These are phyloP conservation scores for Dacryopinax spathularia DNA, from an alignment of 768 basidiomycete species.

Conservation along the genomic window DNA sequence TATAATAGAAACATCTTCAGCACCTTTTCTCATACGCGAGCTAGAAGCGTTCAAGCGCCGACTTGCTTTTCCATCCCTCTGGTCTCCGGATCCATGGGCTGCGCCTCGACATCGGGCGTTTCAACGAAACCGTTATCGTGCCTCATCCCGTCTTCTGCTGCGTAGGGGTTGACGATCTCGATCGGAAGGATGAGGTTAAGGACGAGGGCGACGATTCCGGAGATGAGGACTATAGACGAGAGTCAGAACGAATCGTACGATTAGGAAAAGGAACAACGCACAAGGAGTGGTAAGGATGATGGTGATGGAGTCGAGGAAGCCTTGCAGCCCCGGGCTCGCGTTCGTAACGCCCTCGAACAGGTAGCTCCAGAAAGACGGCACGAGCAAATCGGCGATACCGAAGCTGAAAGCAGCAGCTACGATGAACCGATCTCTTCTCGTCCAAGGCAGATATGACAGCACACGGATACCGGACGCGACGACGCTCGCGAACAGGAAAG, in stretches of 20 bases:
- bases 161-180: slow-evolving; percentile 14
- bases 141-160: background rate
- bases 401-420: slow-evolving; percentile 55
- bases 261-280: slow-evolving; percentile 26
- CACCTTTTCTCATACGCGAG: background rate
- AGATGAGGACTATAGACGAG: slow-evolving; percentile 34
- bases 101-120: background rate
- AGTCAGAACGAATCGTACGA: background rate
- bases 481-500: slow-evolving; percentile 71
- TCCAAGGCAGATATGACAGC: slow-evolving; percentile 43
- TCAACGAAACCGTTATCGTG: background rate
- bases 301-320: slow-evolving; percentile 62
- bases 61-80: background rate
- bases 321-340: slow-evolving; percentile 42
- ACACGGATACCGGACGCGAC: slow-evolving; percentile 57
- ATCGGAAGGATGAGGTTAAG: slow-evolving; percentile 45
- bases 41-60: background rate
- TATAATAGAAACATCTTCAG: background rate
- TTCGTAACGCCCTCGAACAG: slow-evolving; percentile 49
- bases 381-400: slow-evolving; percentile 57
- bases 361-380: slow-evolving; percentile 48
- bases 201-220: slow-evolving; percentile 43
- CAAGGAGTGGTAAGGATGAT: slow-evolving; percentile 73
- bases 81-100: background rate
- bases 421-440: slow-evolving; percentile 49